phyloP scores from a whole-genome alignment of 208 protist genomes.

The Trypanosoma scelopori region DNA sequence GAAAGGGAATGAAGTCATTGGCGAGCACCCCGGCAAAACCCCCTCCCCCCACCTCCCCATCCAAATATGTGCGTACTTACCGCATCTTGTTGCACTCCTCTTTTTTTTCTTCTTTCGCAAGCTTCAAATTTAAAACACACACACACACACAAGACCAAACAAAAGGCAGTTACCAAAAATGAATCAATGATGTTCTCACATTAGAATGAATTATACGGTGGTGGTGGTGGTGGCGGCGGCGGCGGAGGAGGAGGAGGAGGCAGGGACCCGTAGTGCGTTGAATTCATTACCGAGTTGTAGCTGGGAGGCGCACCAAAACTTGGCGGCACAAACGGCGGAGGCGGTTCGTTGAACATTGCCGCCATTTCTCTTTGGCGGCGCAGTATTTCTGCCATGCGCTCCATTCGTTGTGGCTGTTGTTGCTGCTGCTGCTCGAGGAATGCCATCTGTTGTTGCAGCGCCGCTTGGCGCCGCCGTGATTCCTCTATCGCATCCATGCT shows the following conservation, averaged over 20 bases:
- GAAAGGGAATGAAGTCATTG: no score
- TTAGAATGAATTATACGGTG: background rate
- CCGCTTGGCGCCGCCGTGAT: constrained; percentile 39
- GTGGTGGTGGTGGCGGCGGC: constrained; percentile 3
- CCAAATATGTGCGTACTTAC: no score
- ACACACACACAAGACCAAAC: background rate
- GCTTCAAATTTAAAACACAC: no score
- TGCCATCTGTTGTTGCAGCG: constrained; percentile 20
- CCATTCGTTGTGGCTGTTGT: constrained; percentile 18
- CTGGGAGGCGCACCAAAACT: constrained; percentile 27
- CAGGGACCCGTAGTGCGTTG: background rate
- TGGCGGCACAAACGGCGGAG: constrained; percentile 8
- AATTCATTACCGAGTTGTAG: constrained; percentile 30
- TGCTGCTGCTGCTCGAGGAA: constrained; percentile 18
- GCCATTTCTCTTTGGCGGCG: constrained; percentile 21
- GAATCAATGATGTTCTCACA: background rate
- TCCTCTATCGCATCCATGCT: constrained; percentile 36
- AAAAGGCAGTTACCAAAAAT: background rate
- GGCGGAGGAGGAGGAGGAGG: constrained; percentile 12
- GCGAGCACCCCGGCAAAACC: no score
- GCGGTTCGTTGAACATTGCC: background rate
- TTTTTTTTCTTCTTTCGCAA: background rate
- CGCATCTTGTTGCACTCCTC: no score
- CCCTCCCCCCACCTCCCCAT: no score
- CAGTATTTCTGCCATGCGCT: constrained; percentile 24